Percentiles rank a stretch among this genome's conserved stretches.
Evolutionary conservation across 164 flowering plant genomes (phyloP).

Genomic region (Chimonanthus praecox): DNA sequence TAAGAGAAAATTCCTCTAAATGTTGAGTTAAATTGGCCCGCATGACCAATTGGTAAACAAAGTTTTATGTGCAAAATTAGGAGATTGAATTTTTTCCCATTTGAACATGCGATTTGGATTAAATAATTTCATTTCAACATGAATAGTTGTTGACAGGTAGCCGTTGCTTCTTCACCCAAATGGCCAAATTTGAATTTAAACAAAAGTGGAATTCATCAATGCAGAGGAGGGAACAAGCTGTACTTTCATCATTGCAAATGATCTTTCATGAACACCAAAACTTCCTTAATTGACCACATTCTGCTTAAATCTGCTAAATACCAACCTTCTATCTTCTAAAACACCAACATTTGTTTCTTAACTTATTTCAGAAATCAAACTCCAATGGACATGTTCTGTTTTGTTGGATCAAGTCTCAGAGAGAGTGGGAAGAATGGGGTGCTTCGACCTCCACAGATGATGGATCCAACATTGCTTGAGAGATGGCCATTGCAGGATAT

Average conservation of each 20-base stretch:
- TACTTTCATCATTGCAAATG: conserved; percentile 3
- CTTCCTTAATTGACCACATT: not conserved
- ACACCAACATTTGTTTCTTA: not conserved
- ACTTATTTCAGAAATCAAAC: not conserved
- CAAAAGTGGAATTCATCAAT: not conserved
- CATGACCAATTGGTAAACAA: no score
- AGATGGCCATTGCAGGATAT: conserved; percentile 3
- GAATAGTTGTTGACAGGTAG: not conserved
- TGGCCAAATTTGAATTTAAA: not conserved
- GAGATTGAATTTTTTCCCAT: no score
- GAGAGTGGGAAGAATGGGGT: not conserved
- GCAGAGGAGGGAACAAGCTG: not conserved
- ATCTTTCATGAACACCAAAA: not conserved
- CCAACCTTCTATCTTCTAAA: not conserved
- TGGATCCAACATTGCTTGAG: not conserved
- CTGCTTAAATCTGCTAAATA: not conserved
- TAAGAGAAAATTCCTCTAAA: no score
- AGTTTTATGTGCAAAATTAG: no score
- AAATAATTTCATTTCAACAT: not conserved
- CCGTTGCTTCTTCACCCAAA: not conserved
- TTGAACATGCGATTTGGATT: no score
- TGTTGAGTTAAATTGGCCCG: no score
- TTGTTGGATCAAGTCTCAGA: not conserved
- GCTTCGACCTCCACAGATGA: not conserved
- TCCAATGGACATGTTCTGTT: not conserved